Evolutionary conservation across 768 basidiomycete genomes (phyloP), one percentile per base, ranked within the genome.

Genomic region (Suillus occidentalis): DNA sequence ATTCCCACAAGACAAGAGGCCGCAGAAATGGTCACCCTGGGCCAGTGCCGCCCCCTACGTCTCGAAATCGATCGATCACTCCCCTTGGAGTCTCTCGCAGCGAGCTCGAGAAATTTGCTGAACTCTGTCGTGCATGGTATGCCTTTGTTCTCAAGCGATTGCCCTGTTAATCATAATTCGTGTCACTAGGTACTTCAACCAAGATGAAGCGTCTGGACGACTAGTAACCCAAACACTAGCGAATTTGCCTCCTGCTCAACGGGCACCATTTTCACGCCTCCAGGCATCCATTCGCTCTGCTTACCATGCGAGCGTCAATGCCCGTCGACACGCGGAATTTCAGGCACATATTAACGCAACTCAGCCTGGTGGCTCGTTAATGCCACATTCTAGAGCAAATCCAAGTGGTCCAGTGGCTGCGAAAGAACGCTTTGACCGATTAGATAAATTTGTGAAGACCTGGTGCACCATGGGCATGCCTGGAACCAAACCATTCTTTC

Each of bases 381-480:
- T 87, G 76, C 89, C 92, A 34, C 85, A 88, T 73, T 83, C 89
- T 36, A 83, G 95, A 66, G 84, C 87, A 45, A 80, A 91, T 68
- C 89, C 92, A 31, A 72, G 72, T 36, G 86, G 89, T 37, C 74
- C 81, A 28, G 74, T 82, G n/a, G 93, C 94, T 10, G 82, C 80
- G 74, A 90, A 90, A 80, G 87, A 96, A 74, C 86, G 94, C 20
- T 84, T 85, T 70, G 90, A 94, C 60, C 85, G 89, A 25, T 83
- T 94, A 71, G 84, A 88, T 65, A 82, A 86, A 47, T 95, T 96
- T 74, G 76, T 95, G 47, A 80, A 84, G 66, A 88, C 84, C 37
- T 95, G 94, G 92, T 95, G 93, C 75, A 90, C 88, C 16, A 83
- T 87, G 78, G 90, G 91, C 61, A 90, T 94, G 83, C 94, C 92